Conservation (phyloP, 192 early-diverging fungal genomes). For the Paraglomus brasilianum region DNA sequence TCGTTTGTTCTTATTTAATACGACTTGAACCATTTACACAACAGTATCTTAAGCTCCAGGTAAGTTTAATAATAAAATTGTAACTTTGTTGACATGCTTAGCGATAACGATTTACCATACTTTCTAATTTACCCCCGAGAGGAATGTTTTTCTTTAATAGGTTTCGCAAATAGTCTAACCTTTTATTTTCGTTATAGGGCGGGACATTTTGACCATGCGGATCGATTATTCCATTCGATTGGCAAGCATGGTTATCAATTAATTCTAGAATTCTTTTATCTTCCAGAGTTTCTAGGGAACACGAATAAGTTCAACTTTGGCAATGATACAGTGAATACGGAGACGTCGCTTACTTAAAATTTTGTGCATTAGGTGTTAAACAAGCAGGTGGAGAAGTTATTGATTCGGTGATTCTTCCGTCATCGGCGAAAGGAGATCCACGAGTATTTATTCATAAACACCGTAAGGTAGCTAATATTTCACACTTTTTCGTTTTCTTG, state of each 20-base stretch:
- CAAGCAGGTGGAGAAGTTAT: slow-evolving; percentile 63
- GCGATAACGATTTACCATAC: not conserved
- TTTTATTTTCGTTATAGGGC: slow-evolving; percentile 42
- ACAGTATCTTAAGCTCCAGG: slow-evolving; percentile 70
- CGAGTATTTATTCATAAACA: slow-evolving; percentile 78
- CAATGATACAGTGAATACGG: too few species aligned
- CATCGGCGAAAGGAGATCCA: slow-evolving; percentile 76
- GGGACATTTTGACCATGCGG: slow-evolving; percentile 84
- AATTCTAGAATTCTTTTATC: slow-evolving; percentile 94
- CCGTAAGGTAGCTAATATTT: slow-evolving; percentile 50
- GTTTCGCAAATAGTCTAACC: not conserved
- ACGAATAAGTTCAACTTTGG: slow-evolving; percentile 69
- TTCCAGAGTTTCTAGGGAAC: slow-evolving; percentile 88
- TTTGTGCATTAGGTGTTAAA: slow-evolving; percentile 35
- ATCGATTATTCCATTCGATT: slow-evolving; percentile 77
- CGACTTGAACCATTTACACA: slow-evolving; percentile 89
- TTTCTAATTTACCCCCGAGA: not conserved
- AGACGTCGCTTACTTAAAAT: not conserved
- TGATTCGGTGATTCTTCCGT: slow-evolving; percentile 77
- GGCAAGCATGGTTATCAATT: slow-evolving; percentile 81
- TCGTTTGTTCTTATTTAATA: slow-evolving; percentile 86
- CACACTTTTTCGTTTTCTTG: not conserved
- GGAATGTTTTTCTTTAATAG: slow-evolving; percentile 32
- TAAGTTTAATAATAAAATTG: slow-evolving; percentile 32
- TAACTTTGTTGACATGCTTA: slow-evolving; percentile 33